Base-by-base conservation (phyloP, 352 stramenopile species). In the Pythium sp. region DNA sequence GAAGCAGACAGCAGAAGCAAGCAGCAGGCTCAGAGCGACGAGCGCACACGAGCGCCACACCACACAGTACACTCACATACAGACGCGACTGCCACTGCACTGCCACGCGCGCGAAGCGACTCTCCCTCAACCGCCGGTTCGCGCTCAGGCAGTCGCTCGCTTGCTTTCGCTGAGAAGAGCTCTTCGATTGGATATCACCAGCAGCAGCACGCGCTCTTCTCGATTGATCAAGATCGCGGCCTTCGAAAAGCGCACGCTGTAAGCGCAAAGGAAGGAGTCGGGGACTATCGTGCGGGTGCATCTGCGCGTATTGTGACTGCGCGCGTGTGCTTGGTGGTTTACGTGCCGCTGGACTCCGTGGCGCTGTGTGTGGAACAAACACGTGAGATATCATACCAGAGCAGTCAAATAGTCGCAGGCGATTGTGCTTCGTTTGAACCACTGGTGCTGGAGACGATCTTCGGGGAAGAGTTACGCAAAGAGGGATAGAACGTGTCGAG, bases 91-190 rank as follows among this genome's bases (percentile, higher is more conserved):
- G 43, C 43, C 43, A 24, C 43, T 26, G 24, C 24, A 26, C 24
- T 26, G 24, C 24, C 53, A n/a, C 24, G 18, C 53, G 54, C 55
- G 9, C 30, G 30, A 60, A 60, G 55, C 55, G 55, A 28, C 55
- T 60, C 55, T 60, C 55, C 55, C 55, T n/a, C 43, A 14, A 12
- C 36, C 22, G 54, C 55, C 28, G 36, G 28, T 60, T 41, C 55
- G 34, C 20, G 28, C 54, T 58, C 26, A 38, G 26, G 14, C 54
- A 58, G 54, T 58, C 54, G 14, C 9, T 57, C 51, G 24, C 51
- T 34, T 12, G 51, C 54, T 28, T 12, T 11, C 47, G 3, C 49
- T 9, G 41, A 49, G 41, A 58, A 58, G 54, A 43, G 30, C 55
- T 60, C 55, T 43, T 60, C 28, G 55, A 9, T 7, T 5, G 34